Percentiles rank a stretch among this genome's conserved stretches.
Conservation (phyloP, 805 yeast genomes). For the Wickerhamiella nectarea region DNA sequence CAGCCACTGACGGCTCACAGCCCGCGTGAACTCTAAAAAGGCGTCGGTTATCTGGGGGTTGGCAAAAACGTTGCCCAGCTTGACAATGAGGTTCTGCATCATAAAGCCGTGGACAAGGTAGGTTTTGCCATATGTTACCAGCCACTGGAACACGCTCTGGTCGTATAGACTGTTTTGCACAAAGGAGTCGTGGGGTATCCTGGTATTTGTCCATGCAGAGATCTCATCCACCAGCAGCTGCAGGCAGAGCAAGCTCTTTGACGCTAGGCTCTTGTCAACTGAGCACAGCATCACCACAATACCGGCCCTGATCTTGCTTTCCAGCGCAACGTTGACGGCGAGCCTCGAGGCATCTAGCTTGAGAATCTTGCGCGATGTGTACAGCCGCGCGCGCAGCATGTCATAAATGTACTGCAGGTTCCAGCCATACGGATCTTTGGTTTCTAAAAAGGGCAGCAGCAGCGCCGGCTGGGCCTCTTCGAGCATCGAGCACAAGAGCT, state of each 20-base stretch:
- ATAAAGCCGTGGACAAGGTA: neutral
- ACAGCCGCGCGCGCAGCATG: neutral
- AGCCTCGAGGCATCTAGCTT: neutral
- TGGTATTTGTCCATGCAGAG: neutral
- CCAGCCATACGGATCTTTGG: neutral
- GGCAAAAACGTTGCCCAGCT: neutral
- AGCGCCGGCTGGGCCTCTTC: neutral
- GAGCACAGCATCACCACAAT: neutral
- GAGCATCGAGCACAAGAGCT: neutral
- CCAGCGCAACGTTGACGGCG: neutral
- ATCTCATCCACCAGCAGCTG: slow-evolving; percentile 1
- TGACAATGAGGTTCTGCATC: neutral
- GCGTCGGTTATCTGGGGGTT: neutral
- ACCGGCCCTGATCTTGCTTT: neutral
- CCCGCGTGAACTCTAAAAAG: neutral
- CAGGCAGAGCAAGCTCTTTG: neutral
- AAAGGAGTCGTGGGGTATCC: neutral
- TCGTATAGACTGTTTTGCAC: neutral
- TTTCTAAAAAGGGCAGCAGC: neutral
- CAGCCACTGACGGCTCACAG: neutral
- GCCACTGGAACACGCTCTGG: neutral
- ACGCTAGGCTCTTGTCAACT: neutral
- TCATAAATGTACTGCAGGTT: slow-evolving; percentile 4
- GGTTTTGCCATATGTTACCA: neutral
- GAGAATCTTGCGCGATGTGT: neutral